A percentile compares a stretch with the other conserved stretches of the same genome.
These are phyloP conservation scores for Phytophthora hibernalis DNA, from an alignment of 352 stramenopile genomes.

Conservation along the genomic window DNA sequence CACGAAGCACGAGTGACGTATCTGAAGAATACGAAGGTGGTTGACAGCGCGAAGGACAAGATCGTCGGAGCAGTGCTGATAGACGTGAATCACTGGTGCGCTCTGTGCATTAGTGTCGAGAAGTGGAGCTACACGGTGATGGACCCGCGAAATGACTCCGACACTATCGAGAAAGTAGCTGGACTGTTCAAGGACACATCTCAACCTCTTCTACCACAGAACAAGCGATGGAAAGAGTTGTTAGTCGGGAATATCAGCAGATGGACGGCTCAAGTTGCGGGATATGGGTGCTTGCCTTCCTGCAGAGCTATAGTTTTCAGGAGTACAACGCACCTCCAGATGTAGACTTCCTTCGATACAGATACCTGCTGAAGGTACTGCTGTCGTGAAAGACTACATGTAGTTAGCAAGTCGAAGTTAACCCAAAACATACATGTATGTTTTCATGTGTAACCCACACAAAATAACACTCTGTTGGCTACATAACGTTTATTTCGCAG, in stretches of 20 bases:
- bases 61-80: background rate
- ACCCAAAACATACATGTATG: background rate
- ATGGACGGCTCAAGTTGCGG: too few species aligned
- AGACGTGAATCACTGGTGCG: conserved; percentile 7
- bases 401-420: background rate
- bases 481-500: background rate
- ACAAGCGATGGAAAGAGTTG: too few species aligned
- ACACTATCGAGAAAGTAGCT: too few species aligned
- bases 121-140: too few species aligned
- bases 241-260: too few species aligned
- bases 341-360: conserved; percentile 6
- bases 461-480: background rate
- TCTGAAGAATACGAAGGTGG: background rate
- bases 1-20: background rate
- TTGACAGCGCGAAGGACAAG: background rate
- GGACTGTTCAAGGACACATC: too few species aligned
- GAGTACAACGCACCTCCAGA: background rate
- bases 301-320: conserved; percentile 5
- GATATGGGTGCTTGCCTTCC: conserved; percentile 1
- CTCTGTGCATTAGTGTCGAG: too few species aligned
- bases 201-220: too few species aligned
- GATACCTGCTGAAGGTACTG: background rate
- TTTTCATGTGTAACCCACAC: background rate
- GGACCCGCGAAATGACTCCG: too few species aligned
- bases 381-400: background rate